These are phyloP conservation scores for Pleurotus salmoneostramineus DNA, from an alignment of 768 basidiomycete species.

Conservation along the genomic window DNA sequence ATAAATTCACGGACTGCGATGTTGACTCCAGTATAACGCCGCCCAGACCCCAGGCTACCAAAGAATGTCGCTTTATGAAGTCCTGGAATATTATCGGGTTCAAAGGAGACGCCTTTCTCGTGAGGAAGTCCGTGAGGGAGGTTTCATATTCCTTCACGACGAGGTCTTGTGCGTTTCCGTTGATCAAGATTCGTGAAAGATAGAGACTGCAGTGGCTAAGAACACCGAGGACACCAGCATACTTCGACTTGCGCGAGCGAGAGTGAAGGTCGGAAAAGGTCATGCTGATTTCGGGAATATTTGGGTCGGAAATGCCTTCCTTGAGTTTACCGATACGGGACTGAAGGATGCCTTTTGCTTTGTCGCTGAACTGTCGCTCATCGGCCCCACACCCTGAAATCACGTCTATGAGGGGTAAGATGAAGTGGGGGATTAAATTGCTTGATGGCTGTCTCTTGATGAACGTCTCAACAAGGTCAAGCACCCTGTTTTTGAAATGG, in stretches of 20 bases:
- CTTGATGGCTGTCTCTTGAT: conserved; percentile 76
- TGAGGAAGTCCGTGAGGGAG: conserved; percentile 73
- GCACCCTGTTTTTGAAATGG: conserved; percentile 93
- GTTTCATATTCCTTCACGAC: conserved; percentile 54
- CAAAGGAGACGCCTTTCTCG: conserved; percentile 76
- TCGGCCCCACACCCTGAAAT: conserved; percentile 62
- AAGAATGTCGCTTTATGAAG: conserved; percentile 64
- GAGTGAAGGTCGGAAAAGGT: conserved; percentile 64
- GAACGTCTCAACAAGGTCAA: conserved; percentile 91
- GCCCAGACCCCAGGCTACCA: conserved; percentile 62
- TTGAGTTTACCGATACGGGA: conserved; percentile 72
- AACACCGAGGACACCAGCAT: conserved; percentile 56
- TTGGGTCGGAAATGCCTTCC: conserved; percentile 50
- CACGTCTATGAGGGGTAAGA: conserved; percentile 77
- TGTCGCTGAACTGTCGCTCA: conserved; percentile 87
- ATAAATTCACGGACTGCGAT: conserved; percentile 65
- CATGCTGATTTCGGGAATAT: conserved; percentile 37
- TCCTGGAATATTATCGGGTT: conserved; percentile 75
- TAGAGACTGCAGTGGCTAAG: conserved; percentile 72
- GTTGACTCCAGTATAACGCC: conserved; percentile 53
- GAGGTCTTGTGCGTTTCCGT: conserved; percentile 35
- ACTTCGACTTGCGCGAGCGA: conserved; percentile 64
- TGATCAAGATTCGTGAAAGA: conserved; percentile 48
- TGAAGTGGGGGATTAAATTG: conserved; percentile 57
- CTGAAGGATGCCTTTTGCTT: conserved; percentile 77